These are phyloP conservation scores for Trichosphaerium sp. DNA, from an alignment of 78 protist genomes.

Conservation along the genomic window DNA sequence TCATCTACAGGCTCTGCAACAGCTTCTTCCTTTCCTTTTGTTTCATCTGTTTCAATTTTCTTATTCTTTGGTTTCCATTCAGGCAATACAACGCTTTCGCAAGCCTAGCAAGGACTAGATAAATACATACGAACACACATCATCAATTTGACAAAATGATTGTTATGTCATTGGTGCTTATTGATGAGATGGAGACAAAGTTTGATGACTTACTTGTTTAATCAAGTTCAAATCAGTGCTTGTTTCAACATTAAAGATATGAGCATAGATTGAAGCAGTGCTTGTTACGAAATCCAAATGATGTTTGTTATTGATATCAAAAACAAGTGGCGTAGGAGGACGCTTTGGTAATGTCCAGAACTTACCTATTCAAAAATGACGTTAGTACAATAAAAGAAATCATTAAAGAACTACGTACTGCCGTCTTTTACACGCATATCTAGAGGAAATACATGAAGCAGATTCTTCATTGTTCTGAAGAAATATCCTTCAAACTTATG, in stretches of 20 bases:
- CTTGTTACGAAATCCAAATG: slow-evolving; percentile 14
- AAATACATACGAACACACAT: too few relatives aligned
- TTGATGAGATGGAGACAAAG: too few relatives aligned
- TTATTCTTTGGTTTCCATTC: too few relatives aligned
- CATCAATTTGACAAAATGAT: too few relatives aligned
- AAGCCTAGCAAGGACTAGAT: too few relatives aligned
- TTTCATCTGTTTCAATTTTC: too few relatives aligned
- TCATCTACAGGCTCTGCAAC: too few relatives aligned
- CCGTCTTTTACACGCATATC: slow-evolving; percentile 42
- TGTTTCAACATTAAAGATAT: background rate
- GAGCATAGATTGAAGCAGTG: slow-evolving; percentile 1
- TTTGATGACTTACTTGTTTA: too few relatives aligned
- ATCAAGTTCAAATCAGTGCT: too few relatives aligned
- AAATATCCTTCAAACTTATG: slow-evolving; percentile 40
- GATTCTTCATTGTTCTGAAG: slow-evolving; percentile 7
- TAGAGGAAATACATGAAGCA: slow-evolving; percentile 27
- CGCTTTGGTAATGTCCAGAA: slow-evolving; percentile 56
- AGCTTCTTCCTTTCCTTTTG: too few relatives aligned
- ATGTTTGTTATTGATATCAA: slow-evolving; percentile 3
- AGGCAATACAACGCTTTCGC: too few relatives aligned
- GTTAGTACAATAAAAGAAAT: background rate
- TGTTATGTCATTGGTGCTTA: too few relatives aligned
- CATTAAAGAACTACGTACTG: background rate
- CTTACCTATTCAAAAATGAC: background rate
- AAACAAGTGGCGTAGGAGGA: slow-evolving; percentile 28